A percentile compares a stretch with the other conserved stretches of the same genome.
Evolutionary conservation across 2,329 filamentous ascomycete species (phyloP).

Genomic region (Apiospora koreana): DNA sequence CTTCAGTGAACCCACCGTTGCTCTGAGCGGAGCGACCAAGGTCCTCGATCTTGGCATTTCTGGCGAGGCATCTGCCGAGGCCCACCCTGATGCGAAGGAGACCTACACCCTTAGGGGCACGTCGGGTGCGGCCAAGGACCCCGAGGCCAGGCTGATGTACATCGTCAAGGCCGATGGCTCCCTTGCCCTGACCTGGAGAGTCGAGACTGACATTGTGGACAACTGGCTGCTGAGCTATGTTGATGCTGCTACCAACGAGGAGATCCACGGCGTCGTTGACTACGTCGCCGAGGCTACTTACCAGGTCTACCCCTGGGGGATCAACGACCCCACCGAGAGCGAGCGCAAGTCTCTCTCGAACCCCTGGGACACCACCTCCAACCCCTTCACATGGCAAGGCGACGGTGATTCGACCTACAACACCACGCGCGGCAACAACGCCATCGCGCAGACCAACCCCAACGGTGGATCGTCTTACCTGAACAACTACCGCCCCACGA

Average conservation of each 20-base stretch:
- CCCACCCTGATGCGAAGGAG: constrained; percentile 34
- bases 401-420: constrained; percentile 50
- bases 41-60: constrained; percentile 42
- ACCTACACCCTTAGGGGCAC: constrained; percentile 48
- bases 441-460: constrained; percentile 54
- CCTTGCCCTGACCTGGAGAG: constrained; percentile 55
- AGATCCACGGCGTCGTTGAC: constrained; percentile 56
- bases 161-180: constrained; percentile 47
- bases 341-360: constrained; percentile 44
- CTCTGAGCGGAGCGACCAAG: constrained; percentile 41
- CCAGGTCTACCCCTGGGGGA: constrained; percentile 57
- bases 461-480: constrained; percentile 44
- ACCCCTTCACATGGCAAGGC: constrained; percentile 55
- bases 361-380: constrained; percentile 48
- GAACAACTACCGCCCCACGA: constrained; percentile 52
- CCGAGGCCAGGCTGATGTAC: constrained; percentile 57
- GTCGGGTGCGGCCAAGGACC: constrained; percentile 50
- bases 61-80: constrained; percentile 40
- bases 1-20: constrained; percentile 43
- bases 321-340: constrained; percentile 55
- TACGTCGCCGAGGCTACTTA: constrained; percentile 57
- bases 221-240: constrained; percentile 64
- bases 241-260: constrained; percentile 46
- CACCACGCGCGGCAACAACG: constrained; percentile 61
- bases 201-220: constrained; percentile 57